Conservation (phyloP, 2,329 filamentous ascomycete species). For the Hymenoscyphus infarciens region DNA sequence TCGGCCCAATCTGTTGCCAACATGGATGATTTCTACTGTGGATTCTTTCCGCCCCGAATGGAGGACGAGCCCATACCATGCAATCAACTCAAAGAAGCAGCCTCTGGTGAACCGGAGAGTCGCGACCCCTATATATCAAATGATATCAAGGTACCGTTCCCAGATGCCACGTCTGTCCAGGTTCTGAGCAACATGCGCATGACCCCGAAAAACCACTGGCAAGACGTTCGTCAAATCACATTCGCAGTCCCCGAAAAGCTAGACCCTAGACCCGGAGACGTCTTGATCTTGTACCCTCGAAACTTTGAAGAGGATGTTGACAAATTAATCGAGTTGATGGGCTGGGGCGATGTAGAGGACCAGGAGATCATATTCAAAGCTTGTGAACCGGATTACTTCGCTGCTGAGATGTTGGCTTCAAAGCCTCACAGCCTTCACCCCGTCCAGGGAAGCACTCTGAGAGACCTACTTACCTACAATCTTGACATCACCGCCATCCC, state of each 20-base stretch:
- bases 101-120: slow-evolving; percentile 10
- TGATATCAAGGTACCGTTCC: slow-evolving; percentile 19
- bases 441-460: slow-evolving; percentile 48
- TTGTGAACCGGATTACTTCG: slow-evolving; percentile 17
- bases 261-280: slow-evolving; percentile 65
- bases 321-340: slow-evolving; percentile 72
- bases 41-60: too few relatives aligned
- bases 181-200: slow-evolving; percentile 67
- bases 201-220: slow-evolving; percentile 78
- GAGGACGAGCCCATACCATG: not conserved
- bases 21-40: too few relatives aligned
- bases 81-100: slow-evolving; percentile 3
- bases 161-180: slow-evolving; percentile 26
- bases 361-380: slow-evolving; percentile 53
- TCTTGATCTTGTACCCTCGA: slow-evolving; percentile 78
- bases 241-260: slow-evolving; percentile 48
- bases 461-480: slow-evolving; percentile 74
- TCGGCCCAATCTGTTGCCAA: too few relatives aligned
- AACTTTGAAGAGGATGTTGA: slow-evolving; percentile 83
- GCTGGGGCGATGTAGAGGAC: slow-evolving; percentile 73
- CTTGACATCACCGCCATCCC: slow-evolving; percentile 90
- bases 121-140: slow-evolving; percentile 10
- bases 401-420: slow-evolving; percentile 36
- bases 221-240: slow-evolving; percentile 83
- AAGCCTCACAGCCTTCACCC: slow-evolving; percentile 36